Percentiles rank a stretch among this genome's conserved stretches.
These are phyloP conservation scores for Candida boleticola DNA, from an alignment of 805 yeast genomes.

Conservation along the genomic window DNA sequence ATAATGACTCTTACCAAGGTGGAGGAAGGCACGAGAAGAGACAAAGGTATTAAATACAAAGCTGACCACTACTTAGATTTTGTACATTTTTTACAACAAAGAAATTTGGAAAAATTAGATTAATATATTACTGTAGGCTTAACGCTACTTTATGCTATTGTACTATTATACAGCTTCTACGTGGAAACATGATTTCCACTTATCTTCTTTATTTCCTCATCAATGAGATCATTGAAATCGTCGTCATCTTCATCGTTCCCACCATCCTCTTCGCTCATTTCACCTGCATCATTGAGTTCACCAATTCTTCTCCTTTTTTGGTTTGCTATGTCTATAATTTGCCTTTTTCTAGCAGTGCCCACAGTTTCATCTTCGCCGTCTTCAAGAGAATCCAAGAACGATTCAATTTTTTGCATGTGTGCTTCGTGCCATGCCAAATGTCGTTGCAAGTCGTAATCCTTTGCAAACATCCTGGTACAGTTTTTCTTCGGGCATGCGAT, in stretches of 20 bases:
- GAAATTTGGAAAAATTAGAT: conserved; percentile 1
- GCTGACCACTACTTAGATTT: too few species aligned
- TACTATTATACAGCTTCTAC: neutral
- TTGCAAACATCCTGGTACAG: conserved; percentile 54
- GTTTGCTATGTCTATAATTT: conserved; percentile 3
- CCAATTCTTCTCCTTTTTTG: neutral
- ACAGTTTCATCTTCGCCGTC: conserved; percentile 9
- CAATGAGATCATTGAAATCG: conserved; percentile 21
- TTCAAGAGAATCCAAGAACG: conserved; percentile 25
- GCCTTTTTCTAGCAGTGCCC: conserved; percentile 1
- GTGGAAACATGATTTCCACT: conserved; percentile 1
- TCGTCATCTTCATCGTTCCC: conserved; percentile 12
- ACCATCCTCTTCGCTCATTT: neutral
- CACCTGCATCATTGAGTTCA: neutral
- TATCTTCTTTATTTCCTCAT: conserved; percentile 17
- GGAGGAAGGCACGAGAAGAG: conserved; percentile 18
- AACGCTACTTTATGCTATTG: neutral
- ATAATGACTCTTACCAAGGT: conserved; percentile 12
- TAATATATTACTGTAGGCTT: neutral
- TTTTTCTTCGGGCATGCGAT: conserved; percentile 46
- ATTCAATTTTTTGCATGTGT: conserved; percentile 27
- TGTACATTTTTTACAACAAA: neutral
- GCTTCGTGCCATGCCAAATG: conserved; percentile 54
- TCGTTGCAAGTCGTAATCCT: conserved; percentile 46
- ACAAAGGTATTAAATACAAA: conserved; percentile 19